Base-by-base conservation (phyloP, 2,329 filamentous ascomycete genomes). In the Pseudogymnoascus pannorum region DNA sequence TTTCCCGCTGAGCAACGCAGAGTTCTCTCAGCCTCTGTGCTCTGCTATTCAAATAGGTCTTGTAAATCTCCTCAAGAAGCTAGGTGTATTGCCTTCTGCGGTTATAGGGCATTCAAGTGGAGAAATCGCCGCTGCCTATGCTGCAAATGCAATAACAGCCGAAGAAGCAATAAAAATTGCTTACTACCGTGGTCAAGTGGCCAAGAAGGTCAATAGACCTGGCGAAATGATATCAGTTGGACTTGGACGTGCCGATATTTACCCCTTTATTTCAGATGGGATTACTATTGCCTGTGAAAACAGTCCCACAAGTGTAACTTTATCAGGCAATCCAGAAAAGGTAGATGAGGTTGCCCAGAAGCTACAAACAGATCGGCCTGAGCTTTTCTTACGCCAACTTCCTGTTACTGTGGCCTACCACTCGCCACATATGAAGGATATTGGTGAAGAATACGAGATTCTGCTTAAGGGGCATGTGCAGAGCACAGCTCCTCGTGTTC, bases 341-440 rank as follows among this genome's bases (percentile, higher is more conserved):
- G 31, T 69, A 14, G 62, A 68, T 12, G 67, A 65, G 6, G 58
- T 69, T 11, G 31, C 62, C 2, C 60, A 65, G 29, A 16, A 58
- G 2, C 33, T 60, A 68, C 29, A 40, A 44, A 24, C 62, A 63
- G 61, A 64, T 6, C 18, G 9, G 3, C 60, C 69, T 11, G 59
- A 57, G 3, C 60, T 75, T 3, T 75, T 76, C 62, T 68, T 70
- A 3, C 67, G 76, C 6, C 70, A 71, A 16, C 70, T 77, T 5
- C 71, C 70, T 4, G 75, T 77, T 16, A 74, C 76, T 58, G 73
- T 70, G 2, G 77, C 77, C 0, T 79, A 78, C 63, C 77, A 79
- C 66, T 77, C 75, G 70, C 29, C 20, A n/a, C 42, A 38, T 9
- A 58, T 57, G 58, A 7, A 40, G 8, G 16, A 3, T 1, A 40